phyloP scores from a whole-genome alignment of 2,329 filamentous ascomycete genomes.

The Xylaria sp. region DNA sequence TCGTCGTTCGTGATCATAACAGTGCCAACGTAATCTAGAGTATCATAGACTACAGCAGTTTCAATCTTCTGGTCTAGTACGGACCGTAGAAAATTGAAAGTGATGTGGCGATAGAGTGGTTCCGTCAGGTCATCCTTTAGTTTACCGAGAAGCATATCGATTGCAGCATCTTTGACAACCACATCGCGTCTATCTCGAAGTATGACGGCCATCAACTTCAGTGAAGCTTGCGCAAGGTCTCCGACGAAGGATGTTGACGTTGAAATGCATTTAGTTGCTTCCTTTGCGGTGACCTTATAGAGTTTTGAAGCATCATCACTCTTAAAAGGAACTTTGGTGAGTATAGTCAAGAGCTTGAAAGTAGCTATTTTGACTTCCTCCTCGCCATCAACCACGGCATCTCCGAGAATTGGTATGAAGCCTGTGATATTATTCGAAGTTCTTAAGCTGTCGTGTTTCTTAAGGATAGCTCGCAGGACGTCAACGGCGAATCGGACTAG shows the following conservation, averaged over 20 bases:
- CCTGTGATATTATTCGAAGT: slow-evolving; percentile 80
- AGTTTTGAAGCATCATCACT: slow-evolving; percentile 68
- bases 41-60: slow-evolving; percentile 88
- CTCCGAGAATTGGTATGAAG: slow-evolving; percentile 87
- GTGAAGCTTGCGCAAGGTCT: slow-evolving; percentile 82
- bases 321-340: slow-evolving; percentile 82
- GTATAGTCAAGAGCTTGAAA: slow-evolving; percentile 81
- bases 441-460: slow-evolving; percentile 81
- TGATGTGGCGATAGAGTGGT: slow-evolving; percentile 87
- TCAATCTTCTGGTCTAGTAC: slow-evolving; percentile 85
- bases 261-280: slow-evolving; percentile 82
- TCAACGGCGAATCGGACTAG: slow-evolving; percentile 87
- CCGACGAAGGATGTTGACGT: slow-evolving; percentile 78
- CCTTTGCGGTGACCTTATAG: slow-evolving; percentile 79
- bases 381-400: slow-evolving; percentile 80
- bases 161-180: slow-evolving; percentile 76
- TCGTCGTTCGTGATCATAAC: slow-evolving; percentile 98
- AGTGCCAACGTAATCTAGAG: slow-evolving; percentile 83
- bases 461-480: slow-evolving; percentile 81
- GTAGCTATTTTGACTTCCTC: slow-evolving; percentile 92
- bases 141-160: slow-evolving; percentile 82
- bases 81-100: slow-evolving; percentile 91
- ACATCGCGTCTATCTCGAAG: slow-evolving; percentile 81
- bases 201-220: slow-evolving; percentile 87
- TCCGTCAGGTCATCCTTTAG: slow-evolving; percentile 90